Base-by-base conservation (phyloP, 225 moss, liverwort and hornwort species). In the Straminergon stramineum region DNA sequence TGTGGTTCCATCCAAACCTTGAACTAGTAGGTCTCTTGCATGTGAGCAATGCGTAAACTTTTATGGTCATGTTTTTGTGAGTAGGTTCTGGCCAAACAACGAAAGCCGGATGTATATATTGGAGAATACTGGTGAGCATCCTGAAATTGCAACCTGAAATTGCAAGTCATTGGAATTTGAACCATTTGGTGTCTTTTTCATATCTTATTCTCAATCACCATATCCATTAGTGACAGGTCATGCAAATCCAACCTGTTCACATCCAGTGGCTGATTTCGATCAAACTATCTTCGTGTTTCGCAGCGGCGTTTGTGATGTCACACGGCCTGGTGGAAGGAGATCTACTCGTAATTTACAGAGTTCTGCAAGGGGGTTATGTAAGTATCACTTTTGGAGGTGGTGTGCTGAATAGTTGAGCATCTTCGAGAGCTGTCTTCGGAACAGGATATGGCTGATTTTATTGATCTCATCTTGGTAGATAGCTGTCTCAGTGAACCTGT, bases 71-170 rank as follows among this genome's bases (percentile, higher is more conserved):
- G 91, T 89, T 74, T 69, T 91, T 67, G 84, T 91, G 81, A 84
- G 63, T 64, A 95, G 95, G 95, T 95, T 86, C 87, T 95, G 95
- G 95, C 92, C 95, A 62, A 95, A 95, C 75, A 91, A 94, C 89
- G 91, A 92, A 88, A 95, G 92, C 32, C 92, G 95, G 64, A 95
- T 95, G 93, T 95, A 95, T 53, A 13, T 95, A 65, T 48, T 95
- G 89, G 93, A 95, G 81, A 93, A 92, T 82, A 95, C 95, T 53
- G 95, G 95, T 93, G 82, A 92, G 93, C 80, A 85, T 75, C 63
- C 61, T 68, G 52, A 10, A 35, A 17, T 82, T 77, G 51, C 86
- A 69, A 26, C 63, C 61, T 68, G 52, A 10, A 35, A 17, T 82
- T 77, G 51, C 86, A 69, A 26, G 35, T 62, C 65, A 39, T 82